A percentile compares a stretch with the other conserved stretches of the same genome.
phyloP scores from a whole-genome alignment of 345 rosid species.

The Crucihimalaya himalaica region DNA sequence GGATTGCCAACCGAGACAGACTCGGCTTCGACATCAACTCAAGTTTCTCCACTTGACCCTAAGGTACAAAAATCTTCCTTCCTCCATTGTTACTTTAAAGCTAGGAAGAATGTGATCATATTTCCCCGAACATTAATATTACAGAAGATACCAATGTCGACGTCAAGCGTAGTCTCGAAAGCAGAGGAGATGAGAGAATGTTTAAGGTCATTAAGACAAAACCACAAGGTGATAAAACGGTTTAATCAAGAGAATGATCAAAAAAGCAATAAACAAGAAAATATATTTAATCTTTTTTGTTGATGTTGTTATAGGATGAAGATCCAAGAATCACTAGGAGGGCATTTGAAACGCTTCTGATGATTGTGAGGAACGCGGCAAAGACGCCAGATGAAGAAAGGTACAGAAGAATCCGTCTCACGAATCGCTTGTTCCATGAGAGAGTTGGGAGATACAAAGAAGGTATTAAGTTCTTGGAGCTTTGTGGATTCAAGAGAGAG shows the following conservation, averaged over 20 bases:
- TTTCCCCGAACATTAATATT: not conserved
- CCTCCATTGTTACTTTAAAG: not conserved
- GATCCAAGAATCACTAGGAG: constrained; percentile 51
- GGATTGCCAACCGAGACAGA: constrained; percentile 45
- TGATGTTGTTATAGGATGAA: constrained; percentile 47
- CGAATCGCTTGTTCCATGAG: constrained; percentile 69
- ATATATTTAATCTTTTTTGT: not conserved
- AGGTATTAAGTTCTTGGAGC: constrained; percentile 76
- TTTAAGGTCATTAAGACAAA: constrained; percentile 64
- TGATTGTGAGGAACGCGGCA: constrained; percentile 60
- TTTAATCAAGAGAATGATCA: too few relatives aligned
- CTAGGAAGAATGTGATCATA: not conserved
- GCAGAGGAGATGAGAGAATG: constrained; percentile 66
- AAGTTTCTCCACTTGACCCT: constrained; percentile 27
- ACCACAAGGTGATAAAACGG: constrained; percentile 50
- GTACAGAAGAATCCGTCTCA: constrained; percentile 66
- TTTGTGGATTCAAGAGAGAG: constrained; percentile 74
- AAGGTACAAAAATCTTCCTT: constrained; percentile 32
- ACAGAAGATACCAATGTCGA: not conserved
- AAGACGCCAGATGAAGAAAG: constrained; percentile 63
- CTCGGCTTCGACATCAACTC: constrained; percentile 27
- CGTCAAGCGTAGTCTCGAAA: constrained; percentile 28
- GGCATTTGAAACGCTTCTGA: constrained; percentile 70
- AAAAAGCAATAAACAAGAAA: not conserved
- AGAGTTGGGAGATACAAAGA: constrained; percentile 61